Conservation (phyloP, 2,329 filamentous ascomycete genomes). For the Trichoderma brevicompactum region DNA sequence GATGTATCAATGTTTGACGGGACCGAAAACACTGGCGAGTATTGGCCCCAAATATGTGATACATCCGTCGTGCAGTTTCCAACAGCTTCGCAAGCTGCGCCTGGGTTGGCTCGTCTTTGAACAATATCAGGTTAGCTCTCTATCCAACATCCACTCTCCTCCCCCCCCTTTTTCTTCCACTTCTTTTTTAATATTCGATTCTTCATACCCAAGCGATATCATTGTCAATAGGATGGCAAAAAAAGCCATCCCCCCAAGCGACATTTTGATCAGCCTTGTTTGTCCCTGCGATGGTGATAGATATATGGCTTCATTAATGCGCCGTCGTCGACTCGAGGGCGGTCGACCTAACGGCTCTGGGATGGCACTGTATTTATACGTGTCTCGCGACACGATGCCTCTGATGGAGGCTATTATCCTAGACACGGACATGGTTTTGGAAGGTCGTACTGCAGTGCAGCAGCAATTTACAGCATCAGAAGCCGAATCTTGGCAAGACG, state of each 20-base stretch:
- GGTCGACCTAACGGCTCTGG: conserved; percentile 29
- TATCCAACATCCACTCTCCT: neutral
- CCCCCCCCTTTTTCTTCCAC: neutral
- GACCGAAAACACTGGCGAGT: conserved; percentile 81
- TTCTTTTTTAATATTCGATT: neutral
- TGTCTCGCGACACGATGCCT: conserved; percentile 31
- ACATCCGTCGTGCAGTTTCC: conserved; percentile 59
- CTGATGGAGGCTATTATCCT: conserved; percentile 33
- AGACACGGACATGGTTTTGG: conserved; percentile 13
- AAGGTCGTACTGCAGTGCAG: neutral
- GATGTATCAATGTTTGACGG: conserved; percentile 65
- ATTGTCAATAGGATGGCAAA: conserved; percentile 30
- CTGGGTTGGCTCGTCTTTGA: conserved; percentile 5
- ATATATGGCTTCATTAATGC: neutral
- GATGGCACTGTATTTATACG: conserved; percentile 40
- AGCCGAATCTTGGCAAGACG: neutral
- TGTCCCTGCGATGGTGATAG: conserved; percentile 12
- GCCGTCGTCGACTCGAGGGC: neutral
- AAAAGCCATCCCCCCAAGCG: conserved; percentile 31
- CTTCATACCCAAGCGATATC: conserved; percentile 32
- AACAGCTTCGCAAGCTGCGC: conserved; percentile 35
- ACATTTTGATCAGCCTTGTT: conserved; percentile 30
- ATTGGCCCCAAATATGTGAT: conserved; percentile 81
- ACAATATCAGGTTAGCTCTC: neutral
- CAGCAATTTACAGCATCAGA: neutral